phyloP scores from a whole-genome alignment of 2,329 filamentous ascomycete genomes.

The Alternaria arborescens region DNA sequence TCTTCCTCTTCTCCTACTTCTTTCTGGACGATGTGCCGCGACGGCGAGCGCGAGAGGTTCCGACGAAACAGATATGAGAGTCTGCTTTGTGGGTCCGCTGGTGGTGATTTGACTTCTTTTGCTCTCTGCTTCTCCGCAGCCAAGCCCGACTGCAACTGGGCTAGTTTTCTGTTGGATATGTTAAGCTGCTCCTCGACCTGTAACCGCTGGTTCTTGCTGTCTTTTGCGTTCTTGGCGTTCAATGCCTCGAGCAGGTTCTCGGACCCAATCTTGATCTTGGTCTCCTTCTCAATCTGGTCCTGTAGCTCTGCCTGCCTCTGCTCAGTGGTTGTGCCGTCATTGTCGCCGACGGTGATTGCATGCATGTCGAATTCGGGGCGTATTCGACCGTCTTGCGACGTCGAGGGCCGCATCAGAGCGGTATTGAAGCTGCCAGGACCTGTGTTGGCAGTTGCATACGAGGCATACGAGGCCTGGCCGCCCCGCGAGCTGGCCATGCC shows the following conservation, averaged over 20 bases:
- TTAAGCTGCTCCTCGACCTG: constrained; percentile 82
- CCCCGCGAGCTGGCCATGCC: constrained; percentile 71
- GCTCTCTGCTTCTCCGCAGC: constrained; percentile 68
- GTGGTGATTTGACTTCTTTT: constrained; percentile 61
- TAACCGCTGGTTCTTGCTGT: constrained; percentile 74
- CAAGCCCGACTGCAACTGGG: constrained; percentile 65
- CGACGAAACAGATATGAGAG: constrained; percentile 66
- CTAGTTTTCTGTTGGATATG: constrained; percentile 79
- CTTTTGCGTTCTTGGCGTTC: constrained; percentile 93
- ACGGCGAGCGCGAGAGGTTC: constrained; percentile 63
- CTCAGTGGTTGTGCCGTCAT: constrained; percentile 69
- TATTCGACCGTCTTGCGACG: constrained; percentile 69
- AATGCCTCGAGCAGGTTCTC: constrained; percentile 97
- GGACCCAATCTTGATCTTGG: constrained; percentile 97
- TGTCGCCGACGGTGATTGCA: constrained; percentile 65
- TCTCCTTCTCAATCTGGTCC: constrained; percentile 90
- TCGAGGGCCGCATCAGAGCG: constrained; percentile 75
- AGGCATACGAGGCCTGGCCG: constrained; percentile 68
- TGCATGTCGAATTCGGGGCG: constrained; percentile 66
- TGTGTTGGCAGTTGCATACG: constrained; percentile 72
- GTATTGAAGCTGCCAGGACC: constrained; percentile 85
- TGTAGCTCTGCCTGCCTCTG: constrained; percentile 77
- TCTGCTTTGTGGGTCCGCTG: constrained; percentile 59
- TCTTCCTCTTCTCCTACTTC: constrained; percentile 73
- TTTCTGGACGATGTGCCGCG: constrained; percentile 55